Conservation (phyloP, 2,329 filamentous ascomycete genomes). For the Xylariaceae sp. region DNA sequence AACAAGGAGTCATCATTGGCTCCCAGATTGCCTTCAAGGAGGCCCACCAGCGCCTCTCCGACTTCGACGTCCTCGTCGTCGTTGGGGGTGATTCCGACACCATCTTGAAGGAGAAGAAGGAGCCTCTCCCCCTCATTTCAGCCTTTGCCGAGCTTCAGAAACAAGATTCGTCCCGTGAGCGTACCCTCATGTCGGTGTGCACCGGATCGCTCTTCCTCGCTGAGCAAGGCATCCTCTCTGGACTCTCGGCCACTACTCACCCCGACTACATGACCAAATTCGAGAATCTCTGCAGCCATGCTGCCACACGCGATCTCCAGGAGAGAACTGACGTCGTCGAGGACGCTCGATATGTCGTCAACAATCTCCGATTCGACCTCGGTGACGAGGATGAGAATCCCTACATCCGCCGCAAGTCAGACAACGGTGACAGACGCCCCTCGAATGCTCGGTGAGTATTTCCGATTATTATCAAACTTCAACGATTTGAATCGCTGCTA, state of each 20-base stretch:
- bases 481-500: slow-evolving; percentile 15
- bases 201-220: slow-evolving; percentile 76
- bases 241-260: slow-evolving; percentile 77
- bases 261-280: slow-evolving; percentile 75
- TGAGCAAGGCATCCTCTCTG: slow-evolving; percentile 70
- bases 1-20: slow-evolving; percentile 65
- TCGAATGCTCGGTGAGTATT: slow-evolving; percentile 55
- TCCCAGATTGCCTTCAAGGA: slow-evolving; percentile 77
- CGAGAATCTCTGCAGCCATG: slow-evolving; percentile 75
- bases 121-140: slow-evolving; percentile 69
- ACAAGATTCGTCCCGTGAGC: slow-evolving; percentile 73
- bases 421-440: slow-evolving; percentile 53
- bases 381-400: slow-evolving; percentile 79
- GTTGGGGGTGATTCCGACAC: slow-evolving; percentile 65
- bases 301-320: slow-evolving; percentile 63
- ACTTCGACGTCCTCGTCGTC: slow-evolving; percentile 77
- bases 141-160: slow-evolving; percentile 77
- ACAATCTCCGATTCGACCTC: slow-evolving; percentile 84
- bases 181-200: slow-evolving; percentile 76
- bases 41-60: slow-evolving; percentile 66
- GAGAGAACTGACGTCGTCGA: slow-evolving; percentile 82
- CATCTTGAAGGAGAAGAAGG: slow-evolving; percentile 62
- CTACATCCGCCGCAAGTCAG: slow-evolving; percentile 73
- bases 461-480: background rate
- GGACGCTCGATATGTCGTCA: slow-evolving; percentile 78